Evolutionary conservation across 345 rosid genomes (phyloP).

Genomic region (Citrus mangshanensis): DNA sequence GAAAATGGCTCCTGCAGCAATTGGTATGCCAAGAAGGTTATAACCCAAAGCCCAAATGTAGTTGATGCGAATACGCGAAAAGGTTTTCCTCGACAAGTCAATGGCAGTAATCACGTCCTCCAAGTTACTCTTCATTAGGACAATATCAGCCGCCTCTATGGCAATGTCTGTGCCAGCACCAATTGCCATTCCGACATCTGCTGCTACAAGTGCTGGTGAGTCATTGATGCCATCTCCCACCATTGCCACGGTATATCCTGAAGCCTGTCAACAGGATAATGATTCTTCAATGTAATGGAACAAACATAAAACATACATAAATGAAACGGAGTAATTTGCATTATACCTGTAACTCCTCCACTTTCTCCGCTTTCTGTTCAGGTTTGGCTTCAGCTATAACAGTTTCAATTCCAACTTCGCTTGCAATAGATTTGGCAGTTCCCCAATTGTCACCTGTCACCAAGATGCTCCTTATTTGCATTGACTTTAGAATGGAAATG

Average conservation of each 20-base stretch:
- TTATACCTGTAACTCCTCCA: conserved; percentile 75
- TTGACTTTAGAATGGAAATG: conserved; percentile 71
- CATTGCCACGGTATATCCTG: conserved; percentile 79
- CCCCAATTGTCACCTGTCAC: conserved; percentile 99
- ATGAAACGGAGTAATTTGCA: neutral
- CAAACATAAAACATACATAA: neutral
- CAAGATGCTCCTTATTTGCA: conserved; percentile 79
- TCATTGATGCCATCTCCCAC: conserved; percentile 97
- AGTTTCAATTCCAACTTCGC: conserved; percentile 74
- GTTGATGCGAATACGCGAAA: conserved; percentile 81
- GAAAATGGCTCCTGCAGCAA: conserved; percentile 82
- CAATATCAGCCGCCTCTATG: conserved; percentile 95
- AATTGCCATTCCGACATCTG: conserved; percentile 96
- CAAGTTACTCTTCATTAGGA: conserved; percentile 87
- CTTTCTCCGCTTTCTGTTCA: conserved; percentile 84
- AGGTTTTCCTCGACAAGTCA: conserved; percentile 79
- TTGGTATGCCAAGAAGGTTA: conserved; percentile 78
- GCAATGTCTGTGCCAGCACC: conserved; percentile 97
- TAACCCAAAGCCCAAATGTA: conserved; percentile 94
- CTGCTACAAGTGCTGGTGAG: conserved; percentile 89
- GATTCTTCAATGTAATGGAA: neutral
- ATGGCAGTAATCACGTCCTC: conserved; percentile 95
- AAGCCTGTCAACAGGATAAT: conserved; percentile 35
- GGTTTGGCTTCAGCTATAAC: conserved; percentile 90
- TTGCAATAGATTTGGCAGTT: conserved; percentile 82